Conservation (phyloP, 169 alveolate genomes). For the Eimeria tenella region DNA sequence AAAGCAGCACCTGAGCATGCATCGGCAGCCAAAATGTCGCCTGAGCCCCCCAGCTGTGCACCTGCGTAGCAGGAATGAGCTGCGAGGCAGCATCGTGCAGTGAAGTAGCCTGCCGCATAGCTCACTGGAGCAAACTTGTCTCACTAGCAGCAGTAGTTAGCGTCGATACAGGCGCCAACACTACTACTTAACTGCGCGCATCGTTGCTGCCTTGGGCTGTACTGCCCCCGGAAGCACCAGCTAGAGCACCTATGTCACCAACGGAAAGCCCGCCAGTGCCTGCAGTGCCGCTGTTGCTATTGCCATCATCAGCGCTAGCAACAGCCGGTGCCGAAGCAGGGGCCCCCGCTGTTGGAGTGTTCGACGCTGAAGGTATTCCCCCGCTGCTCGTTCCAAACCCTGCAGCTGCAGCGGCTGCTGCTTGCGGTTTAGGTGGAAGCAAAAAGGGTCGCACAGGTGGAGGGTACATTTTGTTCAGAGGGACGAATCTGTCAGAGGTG, state of each 20-base stretch:
- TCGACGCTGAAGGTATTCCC: slow-evolving; percentile 17
- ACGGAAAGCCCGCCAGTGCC: not conserved
- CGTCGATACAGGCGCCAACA: not conserved
- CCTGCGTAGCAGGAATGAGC: not conserved
- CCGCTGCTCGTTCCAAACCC: slow-evolving; percentile 42
- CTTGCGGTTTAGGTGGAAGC: slow-evolving; percentile 83
- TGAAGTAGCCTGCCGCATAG: not conserved
- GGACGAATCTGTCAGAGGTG: slow-evolving; percentile 82
- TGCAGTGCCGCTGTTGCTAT: slow-evolving; percentile 20
- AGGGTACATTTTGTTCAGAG: slow-evolving; percentile 83
- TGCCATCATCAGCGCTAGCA: slow-evolving; percentile 26
- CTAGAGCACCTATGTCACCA: slow-evolving; percentile 54
- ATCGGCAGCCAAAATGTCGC: not conserved
- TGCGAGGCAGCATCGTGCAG: slow-evolving; percentile 36
- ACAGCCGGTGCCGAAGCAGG: slow-evolving; percentile 1
- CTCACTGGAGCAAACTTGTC: slow-evolving; percentile 1
- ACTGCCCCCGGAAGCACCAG: slow-evolving; percentile 37
- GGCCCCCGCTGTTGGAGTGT: slow-evolving; percentile 18
- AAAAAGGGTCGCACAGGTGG: slow-evolving; percentile 84
- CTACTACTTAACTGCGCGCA: slow-evolving; percentile 48
- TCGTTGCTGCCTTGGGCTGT: slow-evolving; percentile 50
- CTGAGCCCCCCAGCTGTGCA: not conserved
- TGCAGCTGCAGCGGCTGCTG: slow-evolving; percentile 43
- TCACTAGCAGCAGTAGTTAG: not conserved
- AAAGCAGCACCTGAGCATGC: slow-evolving; percentile 30